A percentile compares a stretch with the other conserved stretches of the same genome.
These are phyloP conservation scores for Physcia stellaris DNA, from an alignment of 495 filamentous ascomycete genomes.

Conservation along the genomic window DNA sequence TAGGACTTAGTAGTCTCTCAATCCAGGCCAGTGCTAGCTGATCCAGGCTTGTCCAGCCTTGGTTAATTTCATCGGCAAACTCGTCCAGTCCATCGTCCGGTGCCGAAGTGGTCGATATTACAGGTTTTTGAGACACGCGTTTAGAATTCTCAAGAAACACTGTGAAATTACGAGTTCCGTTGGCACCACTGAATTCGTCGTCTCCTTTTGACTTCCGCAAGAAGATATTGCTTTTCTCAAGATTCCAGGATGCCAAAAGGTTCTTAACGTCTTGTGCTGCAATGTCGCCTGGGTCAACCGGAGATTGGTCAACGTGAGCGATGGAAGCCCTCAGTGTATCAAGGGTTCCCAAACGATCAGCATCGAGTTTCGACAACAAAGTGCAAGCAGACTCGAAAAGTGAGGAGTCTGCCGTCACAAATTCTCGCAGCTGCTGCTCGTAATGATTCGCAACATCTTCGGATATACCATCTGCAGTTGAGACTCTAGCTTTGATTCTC, in stretches of 20 bases:
- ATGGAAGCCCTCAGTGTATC: constrained; percentile 25
- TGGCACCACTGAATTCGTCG: constrained; percentile 33
- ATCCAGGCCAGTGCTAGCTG: constrained; percentile 56
- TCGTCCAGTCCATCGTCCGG: constrained; percentile 40
- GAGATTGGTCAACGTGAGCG: constrained; percentile 5
- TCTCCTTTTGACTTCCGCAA: constrained; percentile 38
- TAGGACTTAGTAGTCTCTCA: constrained; percentile 37
- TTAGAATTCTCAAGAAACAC: constrained; percentile 73
- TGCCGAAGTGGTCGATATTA: constrained; percentile 36
- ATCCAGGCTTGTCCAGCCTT: constrained; percentile 41
- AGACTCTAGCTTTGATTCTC: constrained; percentile 66
- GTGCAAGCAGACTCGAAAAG: constrained; percentile 57
- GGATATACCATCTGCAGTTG: constrained; percentile 41
- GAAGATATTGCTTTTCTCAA: constrained; percentile 41
- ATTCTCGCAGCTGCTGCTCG: constrained; percentile 54
- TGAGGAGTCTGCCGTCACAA: constrained; percentile 58
- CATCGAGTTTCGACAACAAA: constrained; percentile 52
- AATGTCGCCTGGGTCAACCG: constrained; percentile 17
- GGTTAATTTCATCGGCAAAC: constrained; percentile 38
- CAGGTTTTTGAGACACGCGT: constrained; percentile 37
- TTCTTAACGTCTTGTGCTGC: constrained; percentile 39
- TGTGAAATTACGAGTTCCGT: constrained; percentile 42
- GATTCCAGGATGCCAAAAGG: constrained; percentile 44
- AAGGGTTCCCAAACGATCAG: constrained; percentile 35
- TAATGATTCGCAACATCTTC: constrained; percentile 58